A percentile compares a stretch with the other conserved stretches of the same genome.
phyloP scores from a whole-genome alignment of 495 filamentous ascomycete genomes.

The Pyrenula aspistea region DNA sequence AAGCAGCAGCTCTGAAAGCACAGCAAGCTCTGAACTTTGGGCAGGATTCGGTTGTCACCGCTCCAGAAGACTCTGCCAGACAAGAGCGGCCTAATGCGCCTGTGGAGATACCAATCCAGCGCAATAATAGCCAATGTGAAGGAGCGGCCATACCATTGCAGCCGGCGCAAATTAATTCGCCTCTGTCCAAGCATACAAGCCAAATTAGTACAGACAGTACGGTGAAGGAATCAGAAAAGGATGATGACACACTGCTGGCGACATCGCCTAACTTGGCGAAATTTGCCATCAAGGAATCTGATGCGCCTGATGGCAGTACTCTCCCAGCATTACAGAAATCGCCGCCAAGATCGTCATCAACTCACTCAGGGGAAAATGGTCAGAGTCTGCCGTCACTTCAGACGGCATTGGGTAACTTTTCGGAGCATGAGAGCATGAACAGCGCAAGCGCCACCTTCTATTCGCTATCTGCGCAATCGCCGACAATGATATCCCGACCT shows the following conservation, averaged over 20 bases:
- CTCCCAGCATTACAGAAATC: slow-evolving; percentile 26
- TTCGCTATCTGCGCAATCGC: background rate
- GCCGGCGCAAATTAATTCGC: background rate
- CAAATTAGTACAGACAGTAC: background rate
- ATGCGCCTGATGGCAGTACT: slow-evolving; percentile 12
- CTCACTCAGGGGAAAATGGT: slow-evolving; percentile 26
- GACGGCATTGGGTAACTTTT: slow-evolving; percentile 24
- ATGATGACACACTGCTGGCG: slow-evolving; percentile 5
- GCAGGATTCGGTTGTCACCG: background rate
- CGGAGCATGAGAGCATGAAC: slow-evolving; percentile 16
- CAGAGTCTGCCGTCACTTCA: slow-evolving; percentile 32
- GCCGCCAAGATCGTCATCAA: slow-evolving; percentile 15
- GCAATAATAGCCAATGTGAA: background rate
- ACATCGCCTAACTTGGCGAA: slow-evolving; percentile 6
- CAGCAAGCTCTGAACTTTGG: slow-evolving; percentile 2
- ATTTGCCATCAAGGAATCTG: slow-evolving; percentile 14
- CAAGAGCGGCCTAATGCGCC: background rate
- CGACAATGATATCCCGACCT: background rate
- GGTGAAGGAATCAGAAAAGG: background rate
- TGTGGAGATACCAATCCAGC: background rate
- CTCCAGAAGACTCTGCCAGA: background rate
- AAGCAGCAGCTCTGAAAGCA: background rate
- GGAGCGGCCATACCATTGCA: background rate
- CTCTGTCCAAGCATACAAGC: background rate
- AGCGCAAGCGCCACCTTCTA: slow-evolving; percentile 1